phyloP scores from a whole-genome alignment of 257 asterid species.

The Paraleonurus japonicus region DNA sequence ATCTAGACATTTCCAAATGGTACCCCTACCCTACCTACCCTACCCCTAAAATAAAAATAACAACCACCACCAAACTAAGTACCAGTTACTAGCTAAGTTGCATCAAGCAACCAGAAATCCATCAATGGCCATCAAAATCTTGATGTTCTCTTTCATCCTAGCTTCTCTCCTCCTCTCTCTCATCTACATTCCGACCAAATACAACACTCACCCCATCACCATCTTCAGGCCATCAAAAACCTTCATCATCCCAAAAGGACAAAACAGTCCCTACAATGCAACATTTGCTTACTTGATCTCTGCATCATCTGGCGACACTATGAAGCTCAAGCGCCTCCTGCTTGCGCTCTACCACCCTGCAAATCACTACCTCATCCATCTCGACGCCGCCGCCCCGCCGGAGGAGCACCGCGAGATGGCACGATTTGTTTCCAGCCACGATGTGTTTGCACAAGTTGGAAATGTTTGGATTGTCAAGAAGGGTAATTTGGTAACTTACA shows the following conservation, averaged over 20 bases:
- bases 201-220: constrained; percentile 45
- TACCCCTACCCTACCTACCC: neutral
- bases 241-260: constrained; percentile 45
- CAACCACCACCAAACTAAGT: constrained; percentile 26
- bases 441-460: constrained; percentile 53
- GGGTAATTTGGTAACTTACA: constrained; percentile 69
- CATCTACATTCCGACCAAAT: constrained; percentile 50
- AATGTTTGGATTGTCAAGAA: constrained; percentile 78
- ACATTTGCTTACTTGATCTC: constrained; percentile 87
- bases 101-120: too few relatives aligned
- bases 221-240: constrained; percentile 40
- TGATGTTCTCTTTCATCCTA: constrained; percentile 46
- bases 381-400: constrained; percentile 67
- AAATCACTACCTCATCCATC: constrained; percentile 65
- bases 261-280: constrained; percentile 49
- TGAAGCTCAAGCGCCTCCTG: constrained; percentile 71
- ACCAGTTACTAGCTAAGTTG: too few relatives aligned
- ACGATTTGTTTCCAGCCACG: constrained; percentile 54
- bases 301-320: constrained; percentile 71
- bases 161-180: constrained; percentile 50
- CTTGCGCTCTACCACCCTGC: constrained; percentile 80
- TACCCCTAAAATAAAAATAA: neutral
- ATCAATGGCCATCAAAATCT: constrained; percentile 54
- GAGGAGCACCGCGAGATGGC: constrained; percentile 62
- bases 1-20: constrained; percentile 41